phyloP scores from a whole-genome alignment of 345 rosid species.

The Corchorus capsularis region DNA sequence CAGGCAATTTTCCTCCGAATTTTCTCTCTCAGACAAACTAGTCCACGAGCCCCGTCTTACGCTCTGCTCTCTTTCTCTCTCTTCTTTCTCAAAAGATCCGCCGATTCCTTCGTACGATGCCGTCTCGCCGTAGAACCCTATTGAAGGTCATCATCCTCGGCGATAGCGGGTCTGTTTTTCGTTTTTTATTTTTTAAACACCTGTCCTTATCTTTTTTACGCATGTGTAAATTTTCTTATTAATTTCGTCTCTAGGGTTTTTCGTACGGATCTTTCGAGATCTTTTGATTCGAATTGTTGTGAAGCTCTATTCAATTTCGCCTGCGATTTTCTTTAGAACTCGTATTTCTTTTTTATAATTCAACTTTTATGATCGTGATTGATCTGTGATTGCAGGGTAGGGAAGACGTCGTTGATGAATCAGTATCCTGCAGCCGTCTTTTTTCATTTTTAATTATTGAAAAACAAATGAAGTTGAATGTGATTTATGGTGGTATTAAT shows the following conservation, averaged over 20 bases:
- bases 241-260: slow-evolving; percentile 8
- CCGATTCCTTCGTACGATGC: slow-evolving; percentile 50
- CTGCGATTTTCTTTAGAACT: background rate
- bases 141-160: slow-evolving; percentile 97
- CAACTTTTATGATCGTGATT: background rate
- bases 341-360: slow-evolving; percentile 1
- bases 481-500: background rate
- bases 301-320: background rate
- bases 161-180: slow-evolving; percentile 77
- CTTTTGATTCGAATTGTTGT: slow-evolving; percentile 8
- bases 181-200: background rate
- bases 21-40: background rate
- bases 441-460: slow-evolving; percentile 14
- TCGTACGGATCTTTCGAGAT: slow-evolving; percentile 22
- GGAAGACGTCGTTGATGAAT: slow-evolving; percentile 97
- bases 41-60: slow-evolving; percentile 11
- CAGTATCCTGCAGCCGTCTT: slow-evolving; percentile 60
- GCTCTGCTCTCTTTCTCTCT: slow-evolving; percentile 3
- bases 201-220: background rate
- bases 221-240: background rate
- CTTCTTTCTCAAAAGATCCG: slow-evolving; percentile 21
- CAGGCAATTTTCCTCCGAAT: background rate
- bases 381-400: slow-evolving; percentile 64
- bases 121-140: slow-evolving; percentile 89
- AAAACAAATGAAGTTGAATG: background rate